These are phyloP conservation scores for Begonia masoniana DNA, from an alignment of 306 rosid species.

Conservation along the genomic window DNA sequence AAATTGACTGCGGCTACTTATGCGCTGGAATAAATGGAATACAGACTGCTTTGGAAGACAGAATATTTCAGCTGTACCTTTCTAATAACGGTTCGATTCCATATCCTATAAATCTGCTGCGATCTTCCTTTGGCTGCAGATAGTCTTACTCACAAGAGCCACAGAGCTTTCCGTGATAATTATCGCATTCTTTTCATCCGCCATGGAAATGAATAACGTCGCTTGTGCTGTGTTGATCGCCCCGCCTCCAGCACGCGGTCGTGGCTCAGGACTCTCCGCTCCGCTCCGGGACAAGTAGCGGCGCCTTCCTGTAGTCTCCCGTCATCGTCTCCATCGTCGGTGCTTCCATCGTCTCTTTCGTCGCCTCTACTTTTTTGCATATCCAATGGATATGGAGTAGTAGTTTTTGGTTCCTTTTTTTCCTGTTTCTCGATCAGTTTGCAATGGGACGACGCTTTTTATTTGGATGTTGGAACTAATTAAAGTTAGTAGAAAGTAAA, in stretches of 20 bases:
- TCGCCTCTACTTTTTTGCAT: slow-evolving; percentile 35
- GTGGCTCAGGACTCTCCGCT: slow-evolving; percentile 24
- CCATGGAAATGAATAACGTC: slow-evolving; percentile 44
- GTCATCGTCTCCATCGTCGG: slow-evolving; percentile 25
- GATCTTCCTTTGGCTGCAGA: background rate
- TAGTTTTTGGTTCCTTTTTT: too few species aligned
- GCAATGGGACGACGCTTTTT: too few species aligned
- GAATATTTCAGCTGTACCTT: too few species aligned
- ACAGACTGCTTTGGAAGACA: too few species aligned
- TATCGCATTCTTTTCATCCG: background rate
- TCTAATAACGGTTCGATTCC: too few species aligned
- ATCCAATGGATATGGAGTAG: background rate
- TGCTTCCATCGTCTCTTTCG: slow-evolving; percentile 29
- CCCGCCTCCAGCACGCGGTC: slow-evolving; percentile 19
- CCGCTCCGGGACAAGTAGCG: slow-evolving; percentile 20
- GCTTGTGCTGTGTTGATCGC: slow-evolving; percentile 25
- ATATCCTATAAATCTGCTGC: slow-evolving; percentile 7
- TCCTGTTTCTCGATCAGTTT: too few species aligned
- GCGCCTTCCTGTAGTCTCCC: slow-evolving; percentile 11
- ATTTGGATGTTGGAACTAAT: too few species aligned
- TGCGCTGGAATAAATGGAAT: background rate
- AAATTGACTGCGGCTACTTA: too few species aligned
- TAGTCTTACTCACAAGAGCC: background rate
- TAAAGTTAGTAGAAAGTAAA: too few species aligned
- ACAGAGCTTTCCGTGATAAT: background rate